phyloP scores from a whole-genome alignment of 2,329 filamentous ascomycete species.

The Botrytis galanthina region DNA sequence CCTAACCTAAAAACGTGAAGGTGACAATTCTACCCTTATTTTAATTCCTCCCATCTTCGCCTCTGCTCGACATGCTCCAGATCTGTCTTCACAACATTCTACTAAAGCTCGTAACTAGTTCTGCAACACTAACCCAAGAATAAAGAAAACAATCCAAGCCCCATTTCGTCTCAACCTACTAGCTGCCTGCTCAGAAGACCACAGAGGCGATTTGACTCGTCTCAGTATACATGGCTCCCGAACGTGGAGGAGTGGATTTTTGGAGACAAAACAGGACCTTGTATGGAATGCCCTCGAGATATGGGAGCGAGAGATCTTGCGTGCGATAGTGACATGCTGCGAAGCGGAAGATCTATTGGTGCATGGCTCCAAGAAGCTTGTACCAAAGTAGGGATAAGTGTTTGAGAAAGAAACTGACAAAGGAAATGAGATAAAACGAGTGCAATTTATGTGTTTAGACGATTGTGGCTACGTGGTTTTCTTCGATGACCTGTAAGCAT shows the following conservation, averaged over 20 bases:
- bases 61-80: neutral
- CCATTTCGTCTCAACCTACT: constrained; percentile 5
- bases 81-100: neutral
- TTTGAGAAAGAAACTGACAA: neutral
- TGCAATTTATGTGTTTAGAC: neutral
- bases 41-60: neutral
- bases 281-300: neutral
- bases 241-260: constrained; percentile 1
- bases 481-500: neutral
- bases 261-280: neutral
- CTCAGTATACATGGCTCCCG: constrained; percentile 15
- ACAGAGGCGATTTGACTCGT: constrained; percentile 1
- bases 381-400: neutral
- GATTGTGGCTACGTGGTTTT: neutral
- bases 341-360: neutral
- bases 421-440: neutral
- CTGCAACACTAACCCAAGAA: neutral
- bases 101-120: neutral
- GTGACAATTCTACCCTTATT: neutral
- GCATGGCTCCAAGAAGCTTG: neutral
- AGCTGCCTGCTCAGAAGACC: constrained; percentile 5
- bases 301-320: neutral
- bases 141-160: neutral
- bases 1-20: neutral
- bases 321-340: neutral